These are phyloP conservation scores for Prunus salicina DNA, from an alignment of 306 rosid genomes.

Conservation along the genomic window DNA sequence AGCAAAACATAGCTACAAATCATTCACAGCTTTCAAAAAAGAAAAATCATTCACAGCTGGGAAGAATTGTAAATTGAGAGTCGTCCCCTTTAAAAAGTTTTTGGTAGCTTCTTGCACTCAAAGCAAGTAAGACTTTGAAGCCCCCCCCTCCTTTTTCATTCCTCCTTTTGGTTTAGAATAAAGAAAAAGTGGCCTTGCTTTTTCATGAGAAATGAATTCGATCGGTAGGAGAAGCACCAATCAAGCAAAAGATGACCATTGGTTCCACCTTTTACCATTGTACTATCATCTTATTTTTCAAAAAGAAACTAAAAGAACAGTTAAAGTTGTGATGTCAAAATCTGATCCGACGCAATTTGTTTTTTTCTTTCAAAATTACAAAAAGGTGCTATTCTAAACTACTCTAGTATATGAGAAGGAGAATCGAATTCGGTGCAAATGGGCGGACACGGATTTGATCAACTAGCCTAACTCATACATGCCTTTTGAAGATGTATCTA, in stretches of 20 bases:
- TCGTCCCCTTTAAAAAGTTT: slow-evolving; percentile 48
- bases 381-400: no score
- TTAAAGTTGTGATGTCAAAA: slow-evolving; percentile 26
- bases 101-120: slow-evolving; percentile 98
- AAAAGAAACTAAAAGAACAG: slow-evolving; percentile 16
- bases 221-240: slow-evolving; percentile 53
- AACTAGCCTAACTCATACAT: no score
- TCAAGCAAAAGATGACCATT: slow-evolving; percentile 67
- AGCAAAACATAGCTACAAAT: slow-evolving; percentile 75
- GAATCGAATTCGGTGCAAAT: no score
- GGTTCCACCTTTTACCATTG: slow-evolving; percentile 45
- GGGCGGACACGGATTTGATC: no score
- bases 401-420: no score
- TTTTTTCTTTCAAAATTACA: background rate
- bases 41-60: slow-evolving; percentile 58
- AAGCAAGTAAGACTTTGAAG: slow-evolving; percentile 90
- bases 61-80: slow-evolving; percentile 45
- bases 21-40: slow-evolving; percentile 41
- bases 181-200: slow-evolving; percentile 58
- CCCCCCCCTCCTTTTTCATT: slow-evolving; percentile 26
- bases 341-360: slow-evolving; percentile 7
- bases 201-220: slow-evolving; percentile 44
- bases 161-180: slow-evolving; percentile 40
- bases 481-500: background rate
- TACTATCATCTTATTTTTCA: slow-evolving; percentile 34